phyloP scores from a whole-genome alignment of 768 basidiomycete species.

The Xerocomus brunneocitrinus region DNA sequence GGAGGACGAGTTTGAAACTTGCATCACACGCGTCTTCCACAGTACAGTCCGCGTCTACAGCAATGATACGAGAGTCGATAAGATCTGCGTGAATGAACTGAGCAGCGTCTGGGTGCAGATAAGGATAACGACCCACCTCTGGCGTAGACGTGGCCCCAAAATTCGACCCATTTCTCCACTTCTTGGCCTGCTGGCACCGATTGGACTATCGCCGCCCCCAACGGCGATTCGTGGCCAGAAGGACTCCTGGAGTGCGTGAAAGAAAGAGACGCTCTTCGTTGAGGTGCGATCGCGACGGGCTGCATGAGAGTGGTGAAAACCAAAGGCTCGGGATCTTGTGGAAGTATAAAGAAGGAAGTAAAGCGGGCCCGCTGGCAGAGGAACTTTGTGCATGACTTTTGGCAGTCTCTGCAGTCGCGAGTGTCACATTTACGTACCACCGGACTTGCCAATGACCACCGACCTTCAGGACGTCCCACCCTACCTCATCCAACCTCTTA shows the following conservation, averaged over 20 bases:
- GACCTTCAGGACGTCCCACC: conserved; percentile 53
- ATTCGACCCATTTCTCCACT: conserved; percentile 49
- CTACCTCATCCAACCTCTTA: conserved; percentile 51
- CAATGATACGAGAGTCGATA: conserved; percentile 63
- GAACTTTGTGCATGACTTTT: conserved; percentile 16
- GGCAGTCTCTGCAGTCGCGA: background rate
- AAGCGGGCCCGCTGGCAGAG: conserved; percentile 5
- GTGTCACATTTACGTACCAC: conserved; percentile 18
- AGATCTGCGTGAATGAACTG: conserved; percentile 43
- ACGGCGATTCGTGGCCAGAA: conserved; percentile 17
- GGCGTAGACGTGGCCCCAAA: conserved; percentile 54
- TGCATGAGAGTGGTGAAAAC: conserved; percentile 5
- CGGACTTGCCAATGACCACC: conserved; percentile 14
- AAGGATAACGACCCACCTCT: conserved; percentile 42
- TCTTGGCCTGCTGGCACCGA: conserved; percentile 26
- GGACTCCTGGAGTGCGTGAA: conserved; percentile 10
- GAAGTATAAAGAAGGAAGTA: background rate
- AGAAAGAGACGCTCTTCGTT: conserved; percentile 20
- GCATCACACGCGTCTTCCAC: conserved; percentile 85
- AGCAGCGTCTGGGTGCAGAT: background rate
- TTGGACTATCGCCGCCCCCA: conserved; percentile 6
- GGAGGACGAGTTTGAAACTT: conserved; percentile 18
- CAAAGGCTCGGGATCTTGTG: background rate
- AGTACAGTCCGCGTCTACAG: conserved; percentile 62
- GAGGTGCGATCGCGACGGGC: conserved; percentile 10